Evolutionary conservation across 768 basidiomycete genomes (phyloP).

Genomic region (Hygrophorus russula): DNA sequence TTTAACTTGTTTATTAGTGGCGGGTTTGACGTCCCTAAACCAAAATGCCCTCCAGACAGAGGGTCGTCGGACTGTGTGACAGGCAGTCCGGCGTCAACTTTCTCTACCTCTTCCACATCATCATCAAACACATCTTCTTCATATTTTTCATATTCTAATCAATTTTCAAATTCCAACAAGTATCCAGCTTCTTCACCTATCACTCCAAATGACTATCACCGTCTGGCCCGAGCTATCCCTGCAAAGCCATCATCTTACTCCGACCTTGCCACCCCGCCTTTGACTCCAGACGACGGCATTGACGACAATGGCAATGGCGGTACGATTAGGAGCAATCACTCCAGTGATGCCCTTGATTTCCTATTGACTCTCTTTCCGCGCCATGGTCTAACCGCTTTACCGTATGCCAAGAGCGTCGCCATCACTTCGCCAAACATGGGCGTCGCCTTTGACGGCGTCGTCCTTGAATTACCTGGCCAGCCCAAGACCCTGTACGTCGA

Average conservation of each 20-base stretch:
- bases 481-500: slow-evolving; percentile 77
- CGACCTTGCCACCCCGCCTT: slow-evolving; percentile 57
- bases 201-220: not conserved
- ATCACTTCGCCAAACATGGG: slow-evolving; percentile 63
- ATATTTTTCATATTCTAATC: slow-evolving; percentile 11
- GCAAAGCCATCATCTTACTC: slow-evolving; percentile 17
- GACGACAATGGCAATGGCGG: slow-evolving; percentile 29
- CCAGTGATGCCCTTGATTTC: slow-evolving; percentile 65
- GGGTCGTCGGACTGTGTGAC: slow-evolving; percentile 95
- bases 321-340: slow-evolving; percentile 28
- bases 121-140: slow-evolving; percentile 14
- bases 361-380: slow-evolving; percentile 71
- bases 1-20: slow-evolving; percentile 42
- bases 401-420: slow-evolving; percentile 64
- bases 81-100: slow-evolving; percentile 71
- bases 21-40: slow-evolving; percentile 87
- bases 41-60: slow-evolving; percentile 92
- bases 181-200: slow-evolving; percentile 5
- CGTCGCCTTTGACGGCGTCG: slow-evolving; percentile 64
- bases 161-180: slow-evolving; percentile 7
- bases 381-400: slow-evolving; percentile 53
- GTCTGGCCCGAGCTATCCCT: slow-evolving; percentile 1
- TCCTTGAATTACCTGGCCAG: slow-evolving; percentile 60
- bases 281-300: slow-evolving; percentile 62
- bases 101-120: slow-evolving; percentile 33